Evolutionary conservation across 202 grass and related monocot genomes (phyloP), one percentile per base, ranked within the genome.

Genomic region (Elaeis oleifera): DNA sequence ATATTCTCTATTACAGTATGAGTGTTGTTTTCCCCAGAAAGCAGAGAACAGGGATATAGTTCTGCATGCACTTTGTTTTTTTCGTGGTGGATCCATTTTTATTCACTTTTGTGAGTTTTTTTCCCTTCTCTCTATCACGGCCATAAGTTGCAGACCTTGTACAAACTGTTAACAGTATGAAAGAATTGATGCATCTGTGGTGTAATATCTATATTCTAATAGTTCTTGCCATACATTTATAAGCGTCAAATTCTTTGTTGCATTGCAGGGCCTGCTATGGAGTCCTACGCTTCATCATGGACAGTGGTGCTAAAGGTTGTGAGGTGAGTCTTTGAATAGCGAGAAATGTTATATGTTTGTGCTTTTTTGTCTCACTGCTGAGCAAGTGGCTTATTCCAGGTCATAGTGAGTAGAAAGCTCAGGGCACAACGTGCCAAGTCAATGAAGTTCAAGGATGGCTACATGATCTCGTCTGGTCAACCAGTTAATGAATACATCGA

Each of bases 401-500:
- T 96, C 17, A 96, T 96, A 59, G 86, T 96, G 15, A 96, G 86
- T 27, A 86, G 90, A 70, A 90, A 96, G 73, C 80, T 96, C 23
- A 96, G 90, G 87, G 90, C 90, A 21, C 85, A 95, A 51, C 84
- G 90, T 73, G 90, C 90, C 49, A 95, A 95, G 74, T 86, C 80
- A 25, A 95, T 95, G 90, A 95, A 95, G 63, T 95, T 95, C 80
- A 95, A 90, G 80, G 90, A 95, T 55, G 90, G 90, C 0, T 95
- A 95, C 67, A 90, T 90, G 83, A 90, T 96, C 70, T 96, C 90
- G 2, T 96, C 90, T 64, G 86, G 90, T 64, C 86, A 96, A 84
- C 86, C 90, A 16, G 90, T 90, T 5, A 90, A 96, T 0, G 90
- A 96, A 72, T 96, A 96, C 75, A 90, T 96, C 51, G 90, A 96